Conservation (phyloP, 2,329 filamentous ascomycete species). For the Aspergillus persii region DNA sequence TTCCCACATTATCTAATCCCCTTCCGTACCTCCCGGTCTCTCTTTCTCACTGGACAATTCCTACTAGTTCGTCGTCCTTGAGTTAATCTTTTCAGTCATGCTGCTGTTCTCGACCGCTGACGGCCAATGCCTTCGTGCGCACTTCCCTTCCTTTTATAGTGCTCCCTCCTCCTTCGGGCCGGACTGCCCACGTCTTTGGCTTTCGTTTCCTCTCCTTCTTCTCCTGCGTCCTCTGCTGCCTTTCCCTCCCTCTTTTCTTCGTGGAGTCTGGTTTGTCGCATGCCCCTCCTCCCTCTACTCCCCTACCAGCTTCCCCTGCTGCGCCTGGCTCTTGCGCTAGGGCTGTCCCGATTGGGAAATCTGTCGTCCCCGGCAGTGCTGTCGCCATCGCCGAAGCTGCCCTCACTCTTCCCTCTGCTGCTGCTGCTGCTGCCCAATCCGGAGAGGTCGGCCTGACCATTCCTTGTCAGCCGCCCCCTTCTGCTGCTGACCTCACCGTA, state of each 20-base stretch:
- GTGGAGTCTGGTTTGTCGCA: background rate
- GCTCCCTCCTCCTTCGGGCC: conserved; percentile 14
- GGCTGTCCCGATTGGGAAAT: conserved; percentile 10
- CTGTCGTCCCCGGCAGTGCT: conserved; percentile 4
- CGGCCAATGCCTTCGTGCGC: conserved; percentile 17
- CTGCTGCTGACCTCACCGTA: conserved; percentile 10
- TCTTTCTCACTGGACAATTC: conserved; percentile 18
- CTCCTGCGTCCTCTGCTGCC: conserved; percentile 12
- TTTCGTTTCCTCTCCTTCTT: conserved; percentile 9
- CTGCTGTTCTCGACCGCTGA: conserved; percentile 21
- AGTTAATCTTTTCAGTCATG: background rate
- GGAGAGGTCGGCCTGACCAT: conserved; percentile 4
- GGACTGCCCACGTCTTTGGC: conserved; percentile 10
- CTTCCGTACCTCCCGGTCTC: conserved; percentile 25
- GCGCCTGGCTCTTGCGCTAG: conserved; percentile 1
- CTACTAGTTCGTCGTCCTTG: conserved; percentile 2
- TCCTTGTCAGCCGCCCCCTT: background rate
- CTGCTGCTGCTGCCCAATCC: background rate
- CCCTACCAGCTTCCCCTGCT: conserved; percentile 1
- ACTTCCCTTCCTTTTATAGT: conserved; percentile 20
- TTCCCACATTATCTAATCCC: conserved; percentile 20
- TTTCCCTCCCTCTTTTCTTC: background rate
- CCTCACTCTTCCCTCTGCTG: background rate
- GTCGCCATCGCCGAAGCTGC: background rate
- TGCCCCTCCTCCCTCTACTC: conserved; percentile 1